A percentile compares a stretch with the other conserved stretches of the same genome.
Conservation (phyloP, 441 rosid species). For the Croton setiger region DNA sequence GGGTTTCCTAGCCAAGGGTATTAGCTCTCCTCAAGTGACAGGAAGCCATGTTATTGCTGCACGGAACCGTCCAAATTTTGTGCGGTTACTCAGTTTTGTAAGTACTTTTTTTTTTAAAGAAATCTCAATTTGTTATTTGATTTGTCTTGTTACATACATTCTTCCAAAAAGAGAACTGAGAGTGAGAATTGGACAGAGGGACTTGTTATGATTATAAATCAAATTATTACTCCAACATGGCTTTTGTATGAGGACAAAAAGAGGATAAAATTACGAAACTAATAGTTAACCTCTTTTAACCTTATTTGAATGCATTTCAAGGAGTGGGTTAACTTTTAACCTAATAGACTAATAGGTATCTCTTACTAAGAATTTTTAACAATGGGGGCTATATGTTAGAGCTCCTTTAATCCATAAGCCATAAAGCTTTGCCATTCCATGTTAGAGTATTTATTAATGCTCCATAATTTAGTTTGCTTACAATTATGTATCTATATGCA, state of each 20-base stretch:
- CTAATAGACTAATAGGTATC: too few species aligned
- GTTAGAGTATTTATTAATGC: not conserved
- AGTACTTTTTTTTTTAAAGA: slow-evolving; percentile 37
- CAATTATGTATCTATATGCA: not conserved
- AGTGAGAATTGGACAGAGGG: not conserved
- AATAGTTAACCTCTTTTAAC: too few species aligned
- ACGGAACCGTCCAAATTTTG: slow-evolving; percentile 52
- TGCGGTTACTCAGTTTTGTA: slow-evolving; percentile 76
- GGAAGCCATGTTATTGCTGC: slow-evolving; percentile 66
- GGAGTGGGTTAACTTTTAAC: too few species aligned
- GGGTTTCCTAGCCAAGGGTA: slow-evolving; percentile 59
- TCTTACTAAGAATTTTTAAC: too few species aligned
- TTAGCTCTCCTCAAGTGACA: slow-evolving; percentile 65
- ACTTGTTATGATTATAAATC: not conserved
- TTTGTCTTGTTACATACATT: not conserved
- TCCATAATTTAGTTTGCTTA: not conserved
- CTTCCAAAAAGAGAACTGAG: not conserved
- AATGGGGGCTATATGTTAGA: too few species aligned
- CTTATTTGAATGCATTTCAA: too few species aligned
- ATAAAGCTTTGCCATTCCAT: not conserved
- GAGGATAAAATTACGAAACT: not conserved
- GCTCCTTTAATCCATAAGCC: not conserved
- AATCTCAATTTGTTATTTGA: not conserved
- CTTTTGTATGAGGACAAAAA: not conserved
- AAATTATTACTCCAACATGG: not conserved